A percentile compares a stretch with the other conserved stretches of the same genome.
phyloP scores from a whole-genome alignment of 75 land plant genomes.

The Chamaecyparis obtusa region DNA sequence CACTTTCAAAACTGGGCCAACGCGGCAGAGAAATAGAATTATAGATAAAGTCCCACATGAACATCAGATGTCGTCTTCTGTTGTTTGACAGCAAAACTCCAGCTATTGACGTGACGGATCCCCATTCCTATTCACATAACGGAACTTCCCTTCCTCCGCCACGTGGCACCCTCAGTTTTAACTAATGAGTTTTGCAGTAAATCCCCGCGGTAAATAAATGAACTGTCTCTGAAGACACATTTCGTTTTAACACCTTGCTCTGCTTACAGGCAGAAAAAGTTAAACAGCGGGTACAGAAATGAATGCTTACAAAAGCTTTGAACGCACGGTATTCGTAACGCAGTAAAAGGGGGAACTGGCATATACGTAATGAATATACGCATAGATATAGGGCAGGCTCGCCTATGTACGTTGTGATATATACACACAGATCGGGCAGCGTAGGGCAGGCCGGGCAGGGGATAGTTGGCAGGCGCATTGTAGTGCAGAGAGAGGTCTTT shows the following conservation, averaged over 20 bases:
- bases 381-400: not conserved
- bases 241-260: no score
- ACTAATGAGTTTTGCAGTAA: no score
- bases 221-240: no score
- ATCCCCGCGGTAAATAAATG: not conserved
- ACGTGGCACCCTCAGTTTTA: not conserved
- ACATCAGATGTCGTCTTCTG: not conserved
- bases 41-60: not conserved
- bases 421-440: not conserved
- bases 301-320: not conserved
- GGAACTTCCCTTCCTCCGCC: not conserved
- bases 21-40: no score
- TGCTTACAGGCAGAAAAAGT: not conserved
- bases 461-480: not conserved
- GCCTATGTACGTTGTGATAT: not conserved
- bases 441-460: not conserved
- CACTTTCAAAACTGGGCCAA: no score
- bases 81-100: conserved; percentile 4
- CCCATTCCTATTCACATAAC: not conserved
- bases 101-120: conserved; percentile 13
- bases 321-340: not conserved
- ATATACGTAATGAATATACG: not conserved
- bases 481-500: not conserved
- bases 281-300: conserved; percentile 8
- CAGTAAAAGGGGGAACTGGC: not conserved